Conservation (phyloP, 352 stramenopile species). For the Hyaloperonospora arabidopsidis region DNA sequence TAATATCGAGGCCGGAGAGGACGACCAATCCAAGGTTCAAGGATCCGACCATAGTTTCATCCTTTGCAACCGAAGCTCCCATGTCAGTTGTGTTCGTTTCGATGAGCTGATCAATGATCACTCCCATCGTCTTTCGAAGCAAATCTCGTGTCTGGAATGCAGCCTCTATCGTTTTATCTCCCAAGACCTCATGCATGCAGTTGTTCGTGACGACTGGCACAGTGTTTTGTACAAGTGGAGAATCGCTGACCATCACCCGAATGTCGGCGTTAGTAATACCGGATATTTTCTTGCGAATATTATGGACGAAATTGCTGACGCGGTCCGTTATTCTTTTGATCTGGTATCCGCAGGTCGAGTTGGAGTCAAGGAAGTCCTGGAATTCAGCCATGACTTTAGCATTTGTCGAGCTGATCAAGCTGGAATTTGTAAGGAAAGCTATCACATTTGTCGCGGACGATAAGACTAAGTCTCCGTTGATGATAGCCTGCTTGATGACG, state of each 20-base stretch:
- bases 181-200: conserved; percentile 23
- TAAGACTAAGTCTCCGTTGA: conserved; percentile 4
- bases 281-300: conserved; percentile 11
- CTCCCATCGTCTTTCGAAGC: conserved; percentile 34
- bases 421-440: conserved; percentile 14
- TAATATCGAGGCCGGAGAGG: conserved; percentile 42
- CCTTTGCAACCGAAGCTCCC: conserved; percentile 11
- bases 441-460: conserved; percentile 5
- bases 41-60: conserved; percentile 19
- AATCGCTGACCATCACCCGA: conserved; percentile 17
- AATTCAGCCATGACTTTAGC: conserved; percentile 10
- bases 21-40: conserved; percentile 32
- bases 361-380: not conserved
- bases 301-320: conserved; percentile 7
- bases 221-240: conserved; percentile 33
- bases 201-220: conserved; percentile 34
- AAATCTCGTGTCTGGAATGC: conserved; percentile 24
- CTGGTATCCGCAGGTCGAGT: conserved; percentile 17
- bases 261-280: conserved; percentile 16
- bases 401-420: conserved; percentile 9
- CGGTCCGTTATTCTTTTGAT: conserved; percentile 19
- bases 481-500: conserved; percentile 2
- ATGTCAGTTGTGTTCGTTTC: not conserved
- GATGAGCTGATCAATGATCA: conserved; percentile 38
- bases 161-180: conserved; percentile 5